Evolutionary conservation across 2,329 filamentous ascomycete genomes (phyloP).

Genomic region (Claviceps fusiformis): DNA sequence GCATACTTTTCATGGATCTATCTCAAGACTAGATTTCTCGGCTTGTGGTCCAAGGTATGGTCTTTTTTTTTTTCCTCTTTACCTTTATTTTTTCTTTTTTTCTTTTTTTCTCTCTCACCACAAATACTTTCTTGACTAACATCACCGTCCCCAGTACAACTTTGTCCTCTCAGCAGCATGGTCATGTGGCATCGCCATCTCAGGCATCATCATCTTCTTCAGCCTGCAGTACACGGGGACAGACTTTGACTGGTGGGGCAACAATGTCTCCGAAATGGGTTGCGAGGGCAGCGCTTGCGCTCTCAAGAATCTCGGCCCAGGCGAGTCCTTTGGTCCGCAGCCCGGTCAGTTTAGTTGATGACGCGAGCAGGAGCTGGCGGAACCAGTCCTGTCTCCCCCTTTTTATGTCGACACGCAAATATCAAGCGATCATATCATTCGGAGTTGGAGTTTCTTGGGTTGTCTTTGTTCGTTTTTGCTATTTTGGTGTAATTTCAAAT

Average conservation of each 20-base stretch:
- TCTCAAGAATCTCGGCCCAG: conserved; percentile 19
- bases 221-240: conserved; percentile 30
- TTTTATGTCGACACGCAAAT: not conserved
- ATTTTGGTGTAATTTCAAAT: too few relatives aligned
- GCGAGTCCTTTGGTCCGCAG: conserved; percentile 27
- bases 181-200: conserved; percentile 35
- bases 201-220: conserved; percentile 41
- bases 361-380: not conserved
- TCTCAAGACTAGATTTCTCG: conserved; percentile 33
- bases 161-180: conserved; percentile 39
- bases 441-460: too few relatives aligned
- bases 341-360: conserved; percentile 24
- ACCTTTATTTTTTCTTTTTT: too few relatives aligned
- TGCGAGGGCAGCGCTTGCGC: conserved; percentile 29
- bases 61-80: rapidly evolving
- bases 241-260: conserved; percentile 36
- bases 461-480: too few relatives aligned
- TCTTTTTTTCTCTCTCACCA: not conserved
- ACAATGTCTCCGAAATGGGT: conserved; percentile 25
- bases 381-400: not conserved
- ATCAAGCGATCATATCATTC: too few relatives aligned
- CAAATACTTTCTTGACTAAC: not conserved
- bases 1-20: conserved; percentile 39
- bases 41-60: conserved; percentile 37
- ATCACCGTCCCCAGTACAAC: conserved; percentile 27